Percentiles rank a stretch among this genome's conserved stretches.
phyloP scores from a whole-genome alignment of 2,329 filamentous ascomycete species.

The Clonostachys solani region DNA sequence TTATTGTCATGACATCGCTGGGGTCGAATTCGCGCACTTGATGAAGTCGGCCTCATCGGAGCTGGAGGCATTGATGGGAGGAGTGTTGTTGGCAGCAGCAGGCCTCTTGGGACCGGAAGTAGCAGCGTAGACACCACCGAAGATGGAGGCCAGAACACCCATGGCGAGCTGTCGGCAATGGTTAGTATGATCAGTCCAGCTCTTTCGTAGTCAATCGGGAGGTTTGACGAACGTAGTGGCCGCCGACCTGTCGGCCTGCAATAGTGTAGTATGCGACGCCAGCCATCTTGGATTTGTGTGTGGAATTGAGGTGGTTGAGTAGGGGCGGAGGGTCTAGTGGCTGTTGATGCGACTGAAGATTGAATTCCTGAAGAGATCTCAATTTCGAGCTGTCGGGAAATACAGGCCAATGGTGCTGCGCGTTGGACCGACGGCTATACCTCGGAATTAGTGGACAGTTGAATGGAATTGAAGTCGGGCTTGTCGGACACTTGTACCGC shows the following conservation, averaged over 20 bases:
- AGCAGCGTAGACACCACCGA: conserved; percentile 41
- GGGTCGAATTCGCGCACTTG: conserved; percentile 44
- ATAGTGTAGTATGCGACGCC: conserved; percentile 44
- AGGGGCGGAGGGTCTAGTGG: conserved; percentile 21
- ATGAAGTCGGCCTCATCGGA: conserved; percentile 62
- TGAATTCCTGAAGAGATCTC: too few species aligned
- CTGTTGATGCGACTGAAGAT: not conserved
- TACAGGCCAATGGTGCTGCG: not conserved
- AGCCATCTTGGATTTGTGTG: conserved; percentile 25
- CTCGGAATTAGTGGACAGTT: not conserved
- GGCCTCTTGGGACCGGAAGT: conserved; percentile 37
- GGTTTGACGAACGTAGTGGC: conserved; percentile 50
- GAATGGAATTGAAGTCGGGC: too few species aligned
- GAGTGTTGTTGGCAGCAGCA: conserved; percentile 37
- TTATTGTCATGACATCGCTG: not conserved
- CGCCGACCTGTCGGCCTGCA: conserved; percentile 55
- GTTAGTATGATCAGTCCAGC: conserved; percentile 9
- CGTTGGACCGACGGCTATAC: not conserved
- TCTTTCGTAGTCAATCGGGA: not conserved
- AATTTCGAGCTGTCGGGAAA: not conserved
- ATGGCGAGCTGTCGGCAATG: conserved; percentile 46
- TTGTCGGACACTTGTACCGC: not conserved
- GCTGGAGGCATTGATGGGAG: conserved; percentile 58
- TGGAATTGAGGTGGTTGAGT: conserved; percentile 31
- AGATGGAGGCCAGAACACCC: conserved; percentile 46